phyloP scores from a whole-genome alignment of 345 rosid species.

The Diplotaxis tenuifolia region DNA sequence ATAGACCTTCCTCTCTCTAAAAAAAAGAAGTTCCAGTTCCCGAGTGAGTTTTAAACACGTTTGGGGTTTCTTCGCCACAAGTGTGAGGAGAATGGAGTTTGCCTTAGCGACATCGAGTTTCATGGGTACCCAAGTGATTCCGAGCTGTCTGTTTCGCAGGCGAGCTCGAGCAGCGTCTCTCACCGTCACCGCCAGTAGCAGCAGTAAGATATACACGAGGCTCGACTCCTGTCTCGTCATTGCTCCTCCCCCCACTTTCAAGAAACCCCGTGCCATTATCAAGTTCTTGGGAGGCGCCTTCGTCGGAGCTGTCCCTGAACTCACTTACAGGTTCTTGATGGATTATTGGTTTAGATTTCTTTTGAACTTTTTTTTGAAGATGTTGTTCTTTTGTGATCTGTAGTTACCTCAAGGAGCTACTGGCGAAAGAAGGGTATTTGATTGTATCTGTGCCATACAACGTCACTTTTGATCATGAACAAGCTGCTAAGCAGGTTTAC shows the following conservation, averaged over 20 bases:
- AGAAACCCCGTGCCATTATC: slow-evolving; percentile 67
- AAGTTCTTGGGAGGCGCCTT: slow-evolving; percentile 90
- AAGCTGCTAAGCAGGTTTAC: slow-evolving; percentile 65
- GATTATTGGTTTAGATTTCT: not conserved
- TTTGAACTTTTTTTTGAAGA: not conserved
- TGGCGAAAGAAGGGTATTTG: slow-evolving; percentile 86
- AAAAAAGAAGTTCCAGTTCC: not conserved
- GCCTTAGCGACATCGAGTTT: slow-evolving; percentile 25
- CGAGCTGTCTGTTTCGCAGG: slow-evolving; percentile 13
- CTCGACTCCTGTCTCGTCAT: slow-evolving; percentile 63
- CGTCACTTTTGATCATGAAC: slow-evolving; percentile 91
- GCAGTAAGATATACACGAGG: slow-evolving; percentile 44
- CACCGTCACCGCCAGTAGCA: slow-evolving; percentile 19
- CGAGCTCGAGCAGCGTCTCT: slow-evolving; percentile 14
- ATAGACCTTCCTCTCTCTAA: too few species aligned
- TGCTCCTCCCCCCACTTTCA: slow-evolving; percentile 59
- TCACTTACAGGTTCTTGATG: slow-evolving; percentile 63
- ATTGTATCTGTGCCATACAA: slow-evolving; percentile 78
- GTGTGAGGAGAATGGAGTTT: slow-evolving; percentile 20
- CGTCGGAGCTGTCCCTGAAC: slow-evolving; percentile 89
- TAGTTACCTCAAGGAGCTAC: slow-evolving; percentile 72
- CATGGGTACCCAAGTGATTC: slow-evolving; percentile 20
- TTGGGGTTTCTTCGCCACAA: slow-evolving; percentile 9
- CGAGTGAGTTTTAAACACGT: not conserved
- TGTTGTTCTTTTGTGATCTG: not conserved